Conservation (phyloP, 805 yeast species). For the Dipodascopsis uninucleata region DNA sequence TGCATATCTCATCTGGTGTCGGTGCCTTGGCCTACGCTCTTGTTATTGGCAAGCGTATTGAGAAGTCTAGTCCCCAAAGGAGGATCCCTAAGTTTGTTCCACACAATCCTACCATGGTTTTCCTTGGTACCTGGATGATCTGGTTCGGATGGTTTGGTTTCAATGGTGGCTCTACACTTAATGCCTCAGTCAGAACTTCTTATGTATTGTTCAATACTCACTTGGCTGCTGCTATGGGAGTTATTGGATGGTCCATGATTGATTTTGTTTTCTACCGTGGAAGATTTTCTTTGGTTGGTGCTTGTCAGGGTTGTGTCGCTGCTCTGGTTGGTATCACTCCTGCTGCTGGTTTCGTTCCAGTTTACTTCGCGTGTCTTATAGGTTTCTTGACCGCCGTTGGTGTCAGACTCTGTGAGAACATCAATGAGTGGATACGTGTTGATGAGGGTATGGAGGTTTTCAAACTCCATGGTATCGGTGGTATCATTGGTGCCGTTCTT, state of each 20-base stretch:
- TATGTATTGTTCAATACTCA: slow-evolving; percentile 92
- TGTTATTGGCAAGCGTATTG: slow-evolving; percentile 86
- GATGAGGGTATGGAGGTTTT: slow-evolving; percentile 96
- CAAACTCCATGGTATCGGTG: slow-evolving; percentile 90
- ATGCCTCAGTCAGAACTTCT: slow-evolving; percentile 88
- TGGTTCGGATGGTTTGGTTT: slow-evolving; percentile 99
- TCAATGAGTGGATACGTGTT: slow-evolving; percentile 52
- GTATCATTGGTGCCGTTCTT: slow-evolving; percentile 69
- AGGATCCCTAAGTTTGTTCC: slow-evolving; percentile 43
- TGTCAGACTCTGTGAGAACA: slow-evolving; percentile 23
- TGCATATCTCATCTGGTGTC: slow-evolving; percentile 89
- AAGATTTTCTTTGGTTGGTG: slow-evolving; percentile 84
- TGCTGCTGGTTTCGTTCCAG: slow-evolving; percentile 93
- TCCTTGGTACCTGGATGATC: slow-evolving; percentile 86
- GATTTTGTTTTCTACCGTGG: slow-evolving; percentile 62
- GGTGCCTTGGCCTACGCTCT: slow-evolving; percentile 94
- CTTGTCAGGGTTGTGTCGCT: slow-evolving; percentile 89
- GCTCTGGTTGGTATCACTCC: slow-evolving; percentile 96
- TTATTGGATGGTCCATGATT: slow-evolving; percentile 87
- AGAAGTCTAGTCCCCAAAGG: slow-evolving; percentile 11
- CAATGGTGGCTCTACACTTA: slow-evolving; percentile 97
- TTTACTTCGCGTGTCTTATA: slow-evolving; percentile 80
- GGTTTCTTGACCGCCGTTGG: slow-evolving; percentile 53
- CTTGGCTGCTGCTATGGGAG: slow-evolving; percentile 90
- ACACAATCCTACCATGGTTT: slow-evolving; percentile 85